Percentiles rank a stretch among this genome's conserved stretches.
phyloP scores from a whole-genome alignment of 345 rosid genomes.

The Triadica sebifera region DNA sequence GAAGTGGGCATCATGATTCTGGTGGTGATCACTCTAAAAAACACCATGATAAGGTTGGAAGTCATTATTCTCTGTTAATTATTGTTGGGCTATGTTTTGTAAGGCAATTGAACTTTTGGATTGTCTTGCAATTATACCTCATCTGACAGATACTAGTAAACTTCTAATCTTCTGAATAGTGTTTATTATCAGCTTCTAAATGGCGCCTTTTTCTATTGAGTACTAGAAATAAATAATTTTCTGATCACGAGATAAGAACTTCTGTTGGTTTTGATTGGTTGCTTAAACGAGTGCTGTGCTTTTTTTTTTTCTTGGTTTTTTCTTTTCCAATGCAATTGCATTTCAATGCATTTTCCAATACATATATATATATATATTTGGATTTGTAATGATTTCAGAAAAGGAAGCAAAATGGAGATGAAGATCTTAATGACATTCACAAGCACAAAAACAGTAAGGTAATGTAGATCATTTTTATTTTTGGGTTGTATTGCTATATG shows the following conservation, averaged over 20 bases:
- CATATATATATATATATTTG: slow-evolving; percentile 17
- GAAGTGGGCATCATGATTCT: slow-evolving; percentile 74
- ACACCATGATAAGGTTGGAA: slow-evolving; percentile 78
- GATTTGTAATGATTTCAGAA: slow-evolving; percentile 52
- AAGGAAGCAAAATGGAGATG: slow-evolving; percentile 94
- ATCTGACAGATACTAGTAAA: neutral
- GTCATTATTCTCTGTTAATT: slow-evolving; percentile 5
- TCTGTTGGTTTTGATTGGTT: neutral
- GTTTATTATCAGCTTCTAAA: neutral
- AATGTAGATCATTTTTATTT: slow-evolving; percentile 20
- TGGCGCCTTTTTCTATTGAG: neutral
- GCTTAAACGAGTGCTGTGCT: neutral
- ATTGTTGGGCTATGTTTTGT: neutral
- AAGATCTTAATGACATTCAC: slow-evolving; percentile 75
- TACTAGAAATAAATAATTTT: neutral
- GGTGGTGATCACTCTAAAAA: slow-evolving; percentile 76
- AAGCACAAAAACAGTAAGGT: slow-evolving; percentile 97
- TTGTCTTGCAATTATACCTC: neutral
- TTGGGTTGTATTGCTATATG: neutral
- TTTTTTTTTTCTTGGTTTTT: neutral
- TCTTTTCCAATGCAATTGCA: neutral
- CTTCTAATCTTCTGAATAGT: neutral
- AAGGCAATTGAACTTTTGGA: neutral
- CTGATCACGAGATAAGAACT: neutral
- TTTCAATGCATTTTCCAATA: slow-evolving; percentile 9